These are phyloP conservation scores for Verticillium nubilum DNA, from an alignment of 2,329 filamentous ascomycete species.

Conservation along the genomic window DNA sequence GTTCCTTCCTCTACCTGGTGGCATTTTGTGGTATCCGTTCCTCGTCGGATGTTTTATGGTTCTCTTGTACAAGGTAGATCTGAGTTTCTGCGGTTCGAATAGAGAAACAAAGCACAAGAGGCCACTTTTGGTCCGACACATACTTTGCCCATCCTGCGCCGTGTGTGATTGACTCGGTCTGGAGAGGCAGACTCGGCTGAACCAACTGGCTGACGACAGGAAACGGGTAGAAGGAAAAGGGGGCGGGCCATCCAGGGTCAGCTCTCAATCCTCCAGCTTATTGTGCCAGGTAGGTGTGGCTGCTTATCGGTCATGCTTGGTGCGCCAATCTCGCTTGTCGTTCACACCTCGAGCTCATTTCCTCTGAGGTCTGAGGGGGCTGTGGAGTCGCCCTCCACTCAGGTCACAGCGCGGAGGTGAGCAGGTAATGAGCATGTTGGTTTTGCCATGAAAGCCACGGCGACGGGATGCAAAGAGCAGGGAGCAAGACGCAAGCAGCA, in stretches of 20 bases:
- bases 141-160: conserved; percentile 1
- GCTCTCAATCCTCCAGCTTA: not conserved
- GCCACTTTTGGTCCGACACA: conserved; percentile 32
- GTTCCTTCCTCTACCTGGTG: conserved; percentile 11
- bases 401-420: not conserved
- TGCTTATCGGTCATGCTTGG: not conserved
- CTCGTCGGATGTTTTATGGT: conserved; percentile 24
- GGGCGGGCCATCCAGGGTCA: not conserved
- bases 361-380: not conserved
- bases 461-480: too few relatives aligned
- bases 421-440: not conserved
- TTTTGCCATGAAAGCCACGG: not conserved
- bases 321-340: not conserved
- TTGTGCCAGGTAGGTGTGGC: not conserved
- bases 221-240: not conserved
- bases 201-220: not conserved
- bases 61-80: conserved; percentile 20
- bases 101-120: conserved; percentile 25
- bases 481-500: not conserved
- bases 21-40: conserved; percentile 9
- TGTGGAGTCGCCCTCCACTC: not conserved
- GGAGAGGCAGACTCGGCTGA: not conserved
- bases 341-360: not conserved
- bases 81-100: conserved; percentile 14
- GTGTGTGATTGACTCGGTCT: not conserved